phyloP scores from a whole-genome alignment of 305 asterid genomes.

The Fraxinus sp. region DNA sequence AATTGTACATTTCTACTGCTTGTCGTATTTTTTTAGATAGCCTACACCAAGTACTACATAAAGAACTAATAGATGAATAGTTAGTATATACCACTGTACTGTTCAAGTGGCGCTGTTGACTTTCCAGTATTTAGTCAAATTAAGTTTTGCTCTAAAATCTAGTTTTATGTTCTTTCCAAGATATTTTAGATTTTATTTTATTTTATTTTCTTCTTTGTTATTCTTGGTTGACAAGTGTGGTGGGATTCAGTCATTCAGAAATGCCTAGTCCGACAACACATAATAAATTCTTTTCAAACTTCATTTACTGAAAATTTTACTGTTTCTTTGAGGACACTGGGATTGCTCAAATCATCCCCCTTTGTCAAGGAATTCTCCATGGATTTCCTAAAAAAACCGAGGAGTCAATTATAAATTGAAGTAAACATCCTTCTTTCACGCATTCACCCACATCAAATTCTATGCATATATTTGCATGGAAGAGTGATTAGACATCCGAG shows the following conservation, averaged over 20 bases:
- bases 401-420: background rate
- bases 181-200: background rate
- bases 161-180: background rate
- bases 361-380: background rate
- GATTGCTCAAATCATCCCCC: background rate
- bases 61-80: background rate
- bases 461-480: background rate
- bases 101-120: background rate
- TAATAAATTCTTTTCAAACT: background rate
- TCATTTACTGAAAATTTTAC: background rate
- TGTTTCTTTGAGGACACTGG: background rate
- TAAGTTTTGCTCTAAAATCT: background rate
- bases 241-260: background rate
- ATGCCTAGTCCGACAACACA: background rate
- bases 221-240: background rate
- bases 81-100: background rate
- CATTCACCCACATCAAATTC: background rate
- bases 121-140: background rate
- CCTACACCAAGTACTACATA: background rate
- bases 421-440: background rate
- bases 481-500: background rate
- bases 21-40: background rate
- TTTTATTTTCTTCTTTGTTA: background rate
- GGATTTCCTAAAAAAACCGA: background rate
- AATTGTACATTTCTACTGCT: background rate